Evolutionary conservation across 2,329 filamentous ascomycete genomes (phyloP), one percentile per base, ranked within the genome.

Genomic region (Cordyceps fumosorosea): DNA sequence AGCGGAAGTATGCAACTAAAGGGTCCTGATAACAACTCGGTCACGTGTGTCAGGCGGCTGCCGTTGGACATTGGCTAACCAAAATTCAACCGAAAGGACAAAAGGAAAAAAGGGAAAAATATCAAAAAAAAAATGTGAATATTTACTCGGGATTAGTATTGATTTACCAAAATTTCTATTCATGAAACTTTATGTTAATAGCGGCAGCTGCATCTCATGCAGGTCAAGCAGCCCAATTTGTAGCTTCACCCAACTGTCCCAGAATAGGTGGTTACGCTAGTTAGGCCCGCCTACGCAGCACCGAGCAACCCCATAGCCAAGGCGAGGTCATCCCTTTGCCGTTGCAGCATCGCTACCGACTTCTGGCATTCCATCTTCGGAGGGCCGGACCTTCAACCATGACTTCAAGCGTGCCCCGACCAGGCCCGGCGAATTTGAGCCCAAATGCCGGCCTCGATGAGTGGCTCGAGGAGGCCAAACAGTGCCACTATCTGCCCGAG

Each of bases 401-500:
- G 80, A 69, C 77, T 64, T 68, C 71, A 65, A 77, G 67, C 62
- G 84, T 97, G 68, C 93, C 95, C 63, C 90, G 93, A 79, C 93
- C 93, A 63, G 93, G 93, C 59, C 93, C 93, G 62, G 93, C 93
- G 64, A 91, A 89, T 69, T 80, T 98, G 67, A 87, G 86, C 66
- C 86, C 89, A 62, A 90, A 91, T 74, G 90, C 93, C 45, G 91
- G 91, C 16, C 87, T 96, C 40, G 91, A 97, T 74, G 93, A 98
- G 78, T 99, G 95, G 95, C 84, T 99, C 37, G 90, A 95, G 73
- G 90, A 96, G 76, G 95, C 95, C 51, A 97, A 96, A 77, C 90
- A 95, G 76, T 98, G 95, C 79, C 95, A 96, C 75, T 97, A 98
- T 75, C 84, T 99, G 58, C 95, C 95, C 56, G 95, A 99, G 78